These are phyloP conservation scores for Medicago lupulina DNA, from an alignment of 306 rosid species.

Conservation along the genomic window DNA sequence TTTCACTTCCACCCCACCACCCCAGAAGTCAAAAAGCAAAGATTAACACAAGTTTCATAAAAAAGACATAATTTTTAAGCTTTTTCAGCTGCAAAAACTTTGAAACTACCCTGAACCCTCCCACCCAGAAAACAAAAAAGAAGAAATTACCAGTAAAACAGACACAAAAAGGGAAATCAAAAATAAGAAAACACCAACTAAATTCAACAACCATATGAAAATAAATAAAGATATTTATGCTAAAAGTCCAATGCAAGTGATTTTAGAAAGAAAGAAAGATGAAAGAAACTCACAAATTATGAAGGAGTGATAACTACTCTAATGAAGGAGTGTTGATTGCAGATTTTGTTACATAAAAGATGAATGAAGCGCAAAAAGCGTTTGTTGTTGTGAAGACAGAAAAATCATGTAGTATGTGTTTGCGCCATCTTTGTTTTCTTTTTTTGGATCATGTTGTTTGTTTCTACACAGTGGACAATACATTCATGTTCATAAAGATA, in stretches of 20 bases:
- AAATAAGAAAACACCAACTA: neutral
- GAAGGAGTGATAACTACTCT: conserved; percentile 21
- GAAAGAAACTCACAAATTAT: conserved; percentile 57
- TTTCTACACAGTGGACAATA: conserved; percentile 28
- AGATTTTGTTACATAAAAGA: conserved; percentile 38
- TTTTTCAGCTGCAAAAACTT: conserved; percentile 29
- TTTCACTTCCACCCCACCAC: conserved; percentile 37
- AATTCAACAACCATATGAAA: conserved; percentile 24
- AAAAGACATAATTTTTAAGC: conserved; percentile 31
- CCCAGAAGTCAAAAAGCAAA: conserved; percentile 9
- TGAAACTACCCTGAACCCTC: conserved; percentile 6
- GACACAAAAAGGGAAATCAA: neutral
- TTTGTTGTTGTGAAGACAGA: conserved; percentile 35
- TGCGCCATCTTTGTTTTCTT: conserved; percentile 36
- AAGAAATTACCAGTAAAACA: conserved; percentile 1
- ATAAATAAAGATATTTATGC: conserved; percentile 16
- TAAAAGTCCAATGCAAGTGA: conserved; percentile 12
- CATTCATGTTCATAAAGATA: conserved; percentile 11
- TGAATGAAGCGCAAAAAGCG: conserved; percentile 40
- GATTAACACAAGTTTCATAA: conserved; percentile 6
- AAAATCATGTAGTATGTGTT: conserved; percentile 28
- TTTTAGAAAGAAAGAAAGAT: neutral
- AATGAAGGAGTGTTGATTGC: conserved; percentile 10
- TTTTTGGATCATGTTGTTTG: neutral
- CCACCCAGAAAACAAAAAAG: conserved; percentile 9